Evolutionary conservation across 805 yeast species (phyloP).

Genomic region (Kodamaea leandrae): DNA sequence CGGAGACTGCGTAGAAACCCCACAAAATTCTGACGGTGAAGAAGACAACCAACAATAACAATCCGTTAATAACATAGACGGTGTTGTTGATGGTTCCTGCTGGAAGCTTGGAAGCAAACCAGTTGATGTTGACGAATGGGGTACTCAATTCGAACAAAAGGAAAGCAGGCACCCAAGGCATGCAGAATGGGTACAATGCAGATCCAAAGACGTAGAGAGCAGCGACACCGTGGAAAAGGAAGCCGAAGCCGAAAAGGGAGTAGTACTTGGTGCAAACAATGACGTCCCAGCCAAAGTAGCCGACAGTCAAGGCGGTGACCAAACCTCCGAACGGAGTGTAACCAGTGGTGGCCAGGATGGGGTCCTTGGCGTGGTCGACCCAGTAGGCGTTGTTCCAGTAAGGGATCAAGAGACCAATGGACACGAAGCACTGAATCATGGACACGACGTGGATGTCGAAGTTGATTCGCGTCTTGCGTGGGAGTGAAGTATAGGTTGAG

Average conservation of each 20-base stretch:
- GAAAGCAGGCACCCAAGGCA: conserved; percentile 80
- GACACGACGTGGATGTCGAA: conserved; percentile 92
- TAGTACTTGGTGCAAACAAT: conserved; percentile 62
- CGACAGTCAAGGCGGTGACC: conserved; percentile 68
- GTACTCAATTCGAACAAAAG: conserved; percentile 85
- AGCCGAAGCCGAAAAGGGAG: conserved; percentile 75
- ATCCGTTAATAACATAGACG: conserved; percentile 65
- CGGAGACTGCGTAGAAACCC: conserved; percentile 75
- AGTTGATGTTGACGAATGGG: conserved; percentile 91
- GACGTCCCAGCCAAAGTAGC: conserved; percentile 92
- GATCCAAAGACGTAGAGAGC: conserved; percentile 70
- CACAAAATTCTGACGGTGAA: conserved; percentile 77
- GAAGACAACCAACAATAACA: conserved; percentile 64
- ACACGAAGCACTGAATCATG: conserved; percentile 73
- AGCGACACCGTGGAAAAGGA: conserved; percentile 78
- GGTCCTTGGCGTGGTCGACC: conserved; percentile 37
- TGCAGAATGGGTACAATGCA: conserved; percentile 69
- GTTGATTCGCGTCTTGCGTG: conserved; percentile 53
- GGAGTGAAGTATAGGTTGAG: conserved; percentile 48
- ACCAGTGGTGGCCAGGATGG: conserved; percentile 50
- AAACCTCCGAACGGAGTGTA: conserved; percentile 74
- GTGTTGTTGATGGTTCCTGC: conserved; percentile 56
- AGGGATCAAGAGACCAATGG: conserved; percentile 60
- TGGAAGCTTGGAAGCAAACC: conserved; percentile 83
- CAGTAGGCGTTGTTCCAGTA: conserved; percentile 57